These are phyloP conservation scores for Blastomyces parvus DNA, from an alignment of 2,329 filamentous ascomycete species.

Conservation along the genomic window DNA sequence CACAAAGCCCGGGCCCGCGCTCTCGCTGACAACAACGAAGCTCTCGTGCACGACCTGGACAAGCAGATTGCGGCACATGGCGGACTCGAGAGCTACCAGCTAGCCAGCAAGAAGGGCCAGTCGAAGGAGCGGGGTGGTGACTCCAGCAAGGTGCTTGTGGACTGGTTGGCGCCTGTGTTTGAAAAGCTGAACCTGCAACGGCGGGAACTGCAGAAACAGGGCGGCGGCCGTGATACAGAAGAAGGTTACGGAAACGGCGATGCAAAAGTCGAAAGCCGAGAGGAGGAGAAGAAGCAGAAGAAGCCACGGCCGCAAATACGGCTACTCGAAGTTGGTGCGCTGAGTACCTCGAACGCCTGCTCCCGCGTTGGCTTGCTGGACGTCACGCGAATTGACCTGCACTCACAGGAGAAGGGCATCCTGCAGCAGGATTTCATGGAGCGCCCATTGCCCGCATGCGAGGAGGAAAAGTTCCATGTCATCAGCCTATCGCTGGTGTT, in stretches of 20 bases:
- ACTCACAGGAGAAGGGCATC: conserved; percentile 71
- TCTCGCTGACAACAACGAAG: conserved; percentile 36
- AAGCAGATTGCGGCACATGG: conserved; percentile 47
- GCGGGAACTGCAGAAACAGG: background rate
- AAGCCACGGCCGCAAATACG: conserved; percentile 35
- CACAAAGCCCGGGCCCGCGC: conserved; percentile 49
- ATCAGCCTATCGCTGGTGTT: conserved; percentile 87
- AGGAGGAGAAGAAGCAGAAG: too few relatives aligned
- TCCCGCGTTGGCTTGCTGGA: conserved; percentile 61
- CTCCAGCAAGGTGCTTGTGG: conserved; percentile 49
- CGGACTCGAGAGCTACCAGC: conserved; percentile 51
- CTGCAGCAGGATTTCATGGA: conserved; percentile 90
- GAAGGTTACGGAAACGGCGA: conserved; percentile 10
- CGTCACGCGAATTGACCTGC: conserved; percentile 77
- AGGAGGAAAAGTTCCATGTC: conserved; percentile 66
- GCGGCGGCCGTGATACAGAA: background rate
- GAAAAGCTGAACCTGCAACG: conserved; percentile 13
- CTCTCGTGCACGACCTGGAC: conserved; percentile 36
- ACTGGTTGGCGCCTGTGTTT: conserved; percentile 44
- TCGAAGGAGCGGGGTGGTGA: conserved; percentile 53
- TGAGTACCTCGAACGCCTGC: conserved; percentile 77
- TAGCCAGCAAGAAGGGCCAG: conserved; percentile 54
- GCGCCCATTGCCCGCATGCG: conserved; percentile 55
- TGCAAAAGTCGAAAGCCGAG: background rate
- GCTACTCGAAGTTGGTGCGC: conserved; percentile 80